These are phyloP conservation scores for Hippophae tibetana DNA, from an alignment of 306 rosid genomes.

Conservation along the genomic window DNA sequence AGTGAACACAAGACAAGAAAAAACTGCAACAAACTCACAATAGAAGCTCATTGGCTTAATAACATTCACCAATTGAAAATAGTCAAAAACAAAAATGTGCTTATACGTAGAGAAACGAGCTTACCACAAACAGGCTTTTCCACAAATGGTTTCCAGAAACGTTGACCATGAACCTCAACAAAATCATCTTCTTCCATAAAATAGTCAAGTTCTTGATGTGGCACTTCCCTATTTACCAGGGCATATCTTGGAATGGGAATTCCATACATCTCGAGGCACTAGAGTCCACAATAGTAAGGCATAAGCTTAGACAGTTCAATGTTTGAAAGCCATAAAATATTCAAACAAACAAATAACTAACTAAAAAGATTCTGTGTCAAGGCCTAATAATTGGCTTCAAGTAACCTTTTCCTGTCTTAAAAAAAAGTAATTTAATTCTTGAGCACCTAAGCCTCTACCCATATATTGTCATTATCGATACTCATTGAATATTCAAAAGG, in stretches of 20 bases:
- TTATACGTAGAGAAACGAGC: conserved; percentile 23
- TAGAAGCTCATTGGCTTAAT: background rate
- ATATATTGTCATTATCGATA: background rate
- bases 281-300: conserved; percentile 29
- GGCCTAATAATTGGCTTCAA: background rate
- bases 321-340: conserved; percentile 11
- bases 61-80: conserved; percentile 8
- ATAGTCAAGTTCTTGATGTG: conserved; percentile 67
- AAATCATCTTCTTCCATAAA: conserved; percentile 94
- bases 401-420: background rate
- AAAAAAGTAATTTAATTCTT: no score
- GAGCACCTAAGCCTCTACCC: no score
- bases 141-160: conserved; percentile 95
- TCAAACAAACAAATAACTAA: conserved; percentile 16
- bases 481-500: no score
- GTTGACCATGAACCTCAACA: conserved; percentile 79
- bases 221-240: conserved; percentile 77
- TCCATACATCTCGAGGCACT: conserved; percentile 79
- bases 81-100: conserved; percentile 15
- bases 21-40: no score
- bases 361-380: conserved; percentile 5
- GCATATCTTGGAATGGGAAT: conserved; percentile 92
- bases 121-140: conserved; percentile 97
- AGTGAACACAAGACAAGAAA: background rate
- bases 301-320: conserved; percentile 19